Evolutionary conservation across 1,139 yeast species (phyloP).

Genomic region (Arxiozyma slooffiae): DNA sequence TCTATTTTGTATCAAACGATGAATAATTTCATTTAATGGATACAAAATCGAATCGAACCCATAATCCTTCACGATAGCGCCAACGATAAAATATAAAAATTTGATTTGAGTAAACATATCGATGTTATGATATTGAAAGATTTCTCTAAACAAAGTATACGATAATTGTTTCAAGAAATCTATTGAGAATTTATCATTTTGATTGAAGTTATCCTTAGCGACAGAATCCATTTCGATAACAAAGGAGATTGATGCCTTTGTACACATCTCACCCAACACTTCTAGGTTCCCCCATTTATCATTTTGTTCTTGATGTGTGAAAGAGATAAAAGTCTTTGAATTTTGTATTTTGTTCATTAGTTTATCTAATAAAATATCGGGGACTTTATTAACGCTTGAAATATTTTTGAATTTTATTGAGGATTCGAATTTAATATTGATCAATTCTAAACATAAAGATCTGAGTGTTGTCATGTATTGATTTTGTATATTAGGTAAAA

Average conservation of each 20-base stretch:
- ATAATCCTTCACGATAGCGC: conserved; percentile 67
- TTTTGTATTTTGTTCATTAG: conserved; percentile 43
- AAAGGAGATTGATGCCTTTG: conserved; percentile 46
- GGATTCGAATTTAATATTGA: conserved; percentile 5
- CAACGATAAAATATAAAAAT: conserved; percentile 46
- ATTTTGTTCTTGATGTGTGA: neutral
- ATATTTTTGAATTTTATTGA: conserved; percentile 9
- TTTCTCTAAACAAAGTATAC: neutral
- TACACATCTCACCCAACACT: conserved; percentile 47
- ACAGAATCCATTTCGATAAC: conserved; percentile 47
- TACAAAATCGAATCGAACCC: conserved; percentile 61
- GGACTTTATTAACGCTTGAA: neutral
- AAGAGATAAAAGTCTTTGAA: conserved; percentile 41
- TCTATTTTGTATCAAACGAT: conserved; percentile 41
- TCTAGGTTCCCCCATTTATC: conserved; percentile 33
- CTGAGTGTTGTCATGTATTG: neutral
- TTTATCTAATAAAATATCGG: conserved; percentile 25
- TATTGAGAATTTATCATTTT: neutral
- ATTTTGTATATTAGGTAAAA: conserved; percentile 10
- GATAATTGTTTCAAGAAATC: conserved; percentile 1
- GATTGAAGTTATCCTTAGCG: conserved; percentile 29
- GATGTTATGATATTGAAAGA: conserved; percentile 12
- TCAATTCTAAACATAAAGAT: conserved; percentile 1
- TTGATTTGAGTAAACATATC: conserved; percentile 20
- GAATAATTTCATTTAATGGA: conserved; percentile 59